Conservation (phyloP, 768 basidiomycete genomes). For the Boletus pseudo-olivaceus region DNA sequence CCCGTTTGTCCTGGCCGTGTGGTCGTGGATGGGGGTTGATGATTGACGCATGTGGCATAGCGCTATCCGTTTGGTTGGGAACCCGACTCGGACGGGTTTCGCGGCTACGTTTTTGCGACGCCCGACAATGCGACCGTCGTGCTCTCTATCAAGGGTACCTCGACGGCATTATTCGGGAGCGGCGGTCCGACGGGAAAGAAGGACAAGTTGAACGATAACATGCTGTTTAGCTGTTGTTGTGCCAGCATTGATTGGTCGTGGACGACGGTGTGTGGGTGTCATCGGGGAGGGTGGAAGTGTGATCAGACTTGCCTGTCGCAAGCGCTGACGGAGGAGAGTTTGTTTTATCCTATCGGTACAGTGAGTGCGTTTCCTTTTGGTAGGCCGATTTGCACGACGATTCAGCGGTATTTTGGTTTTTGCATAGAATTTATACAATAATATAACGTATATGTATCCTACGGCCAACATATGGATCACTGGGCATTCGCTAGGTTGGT, state of each 20-base stretch:
- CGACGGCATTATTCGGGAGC: constrained; percentile 67
- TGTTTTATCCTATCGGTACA: constrained; percentile 89
- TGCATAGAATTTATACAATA: constrained; percentile 88
- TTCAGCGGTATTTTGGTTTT: background rate
- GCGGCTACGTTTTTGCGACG: constrained; percentile 88
- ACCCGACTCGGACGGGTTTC: constrained; percentile 78
- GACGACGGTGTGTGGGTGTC: constrained; percentile 92
- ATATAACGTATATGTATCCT: constrained; percentile 90
- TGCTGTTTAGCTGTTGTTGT: constrained; percentile 94
- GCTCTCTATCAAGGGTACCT: constrained; percentile 91
- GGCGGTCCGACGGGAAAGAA: constrained; percentile 85
- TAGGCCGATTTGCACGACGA: background rate
- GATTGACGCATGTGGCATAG: background rate
- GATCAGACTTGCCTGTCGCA: constrained; percentile 73
- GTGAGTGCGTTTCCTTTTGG: constrained; percentile 43
- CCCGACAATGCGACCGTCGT: constrained; percentile 81
- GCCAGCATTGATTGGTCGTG: constrained; percentile 90
- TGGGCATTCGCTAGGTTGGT: constrained; percentile 62
- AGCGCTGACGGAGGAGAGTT: constrained; percentile 69
- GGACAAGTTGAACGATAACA: constrained; percentile 91
- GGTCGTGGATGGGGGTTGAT: background rate
- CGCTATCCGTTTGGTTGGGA: constrained; percentile 88
- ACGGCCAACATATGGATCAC: constrained; percentile 85
- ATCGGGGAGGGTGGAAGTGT: constrained; percentile 76
- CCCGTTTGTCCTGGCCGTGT: too few relatives aligned